Conservation (phyloP, 176 grass and related monocot species). For the Calamus simplicifolius region DNA sequence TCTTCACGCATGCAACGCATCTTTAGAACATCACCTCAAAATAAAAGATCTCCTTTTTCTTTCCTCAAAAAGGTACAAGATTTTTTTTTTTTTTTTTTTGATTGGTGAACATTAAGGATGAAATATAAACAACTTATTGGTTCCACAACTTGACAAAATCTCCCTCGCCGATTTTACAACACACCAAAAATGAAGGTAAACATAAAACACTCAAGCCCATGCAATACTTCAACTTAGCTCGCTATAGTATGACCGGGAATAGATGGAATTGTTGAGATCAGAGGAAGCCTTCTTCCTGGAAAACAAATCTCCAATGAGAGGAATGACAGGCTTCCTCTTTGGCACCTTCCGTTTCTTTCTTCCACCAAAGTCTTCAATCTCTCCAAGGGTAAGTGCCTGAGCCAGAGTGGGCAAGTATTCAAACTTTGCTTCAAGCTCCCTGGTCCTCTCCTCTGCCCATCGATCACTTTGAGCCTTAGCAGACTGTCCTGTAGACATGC, state of each 20-base stretch:
- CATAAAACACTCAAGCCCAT: background rate
- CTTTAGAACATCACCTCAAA: too few species aligned
- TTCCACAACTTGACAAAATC: too few species aligned
- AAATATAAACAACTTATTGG: too few species aligned
- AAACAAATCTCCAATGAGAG: background rate
- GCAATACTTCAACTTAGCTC: background rate
- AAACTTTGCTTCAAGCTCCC: background rate
- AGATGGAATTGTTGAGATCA: background rate
- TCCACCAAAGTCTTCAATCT: background rate
- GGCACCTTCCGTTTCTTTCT: background rate
- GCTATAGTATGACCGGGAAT: background rate
- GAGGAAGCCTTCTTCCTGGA: background rate
- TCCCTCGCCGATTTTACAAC: too few species aligned
- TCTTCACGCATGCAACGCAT: too few species aligned
- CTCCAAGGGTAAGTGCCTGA: background rate
- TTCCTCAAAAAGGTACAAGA: too few species aligned
- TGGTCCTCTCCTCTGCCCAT: slow-evolving; percentile 25
- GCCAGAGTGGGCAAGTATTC: slow-evolving; percentile 69
- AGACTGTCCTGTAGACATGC: slow-evolving; percentile 15
- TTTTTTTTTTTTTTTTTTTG: too few species aligned
- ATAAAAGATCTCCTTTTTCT: too few species aligned
- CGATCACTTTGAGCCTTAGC: slow-evolving; percentile 22
- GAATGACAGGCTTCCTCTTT: slow-evolving; percentile 6
- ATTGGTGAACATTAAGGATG: too few species aligned
- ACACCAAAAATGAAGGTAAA: too few species aligned